These are phyloP conservation scores for Alternaria sp. DNA, from an alignment of 2,329 filamentous ascomycete species.

Conservation along the genomic window DNA sequence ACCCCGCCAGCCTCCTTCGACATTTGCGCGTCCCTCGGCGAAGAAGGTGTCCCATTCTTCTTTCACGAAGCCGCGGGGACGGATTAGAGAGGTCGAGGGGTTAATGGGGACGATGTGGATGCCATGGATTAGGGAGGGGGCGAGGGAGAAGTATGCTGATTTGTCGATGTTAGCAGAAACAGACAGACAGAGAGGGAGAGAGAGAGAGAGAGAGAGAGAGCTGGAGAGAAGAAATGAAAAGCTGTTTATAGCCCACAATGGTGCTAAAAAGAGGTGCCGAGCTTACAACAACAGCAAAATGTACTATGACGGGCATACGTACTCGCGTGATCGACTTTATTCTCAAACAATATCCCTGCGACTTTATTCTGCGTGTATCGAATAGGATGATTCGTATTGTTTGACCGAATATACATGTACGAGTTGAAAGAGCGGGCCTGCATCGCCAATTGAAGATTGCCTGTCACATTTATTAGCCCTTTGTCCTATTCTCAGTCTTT, in stretches of 20 bases:
- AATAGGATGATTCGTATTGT: conserved; percentile 75
- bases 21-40: conserved; percentile 66
- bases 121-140: conserved; percentile 72
- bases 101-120: conserved; percentile 85
- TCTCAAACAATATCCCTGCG: conserved; percentile 80
- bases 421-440: conserved; percentile 74
- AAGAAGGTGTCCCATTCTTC: conserved; percentile 77
- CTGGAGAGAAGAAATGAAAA: too few species aligned
- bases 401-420: conserved; percentile 81
- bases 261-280: too few species aligned
- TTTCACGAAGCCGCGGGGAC: conserved; percentile 73
- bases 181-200: neutral
- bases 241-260: too few species aligned
- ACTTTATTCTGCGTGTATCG: conserved; percentile 83
- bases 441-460: conserved; percentile 84
- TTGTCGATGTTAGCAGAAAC: neutral
- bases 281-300: conserved; percentile 12
- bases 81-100: conserved; percentile 72
- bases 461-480: conserved; percentile 42
- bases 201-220: too few species aligned
- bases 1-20: conserved; percentile 75
- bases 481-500: neutral
- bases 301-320: conserved; percentile 73
- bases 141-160: conserved; percentile 74
- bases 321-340: conserved; percentile 92